These are phyloP conservation scores for Tetradesmus obliquus DNA, from an alignment of 139 green algal genomes.

Conservation along the genomic window DNA sequence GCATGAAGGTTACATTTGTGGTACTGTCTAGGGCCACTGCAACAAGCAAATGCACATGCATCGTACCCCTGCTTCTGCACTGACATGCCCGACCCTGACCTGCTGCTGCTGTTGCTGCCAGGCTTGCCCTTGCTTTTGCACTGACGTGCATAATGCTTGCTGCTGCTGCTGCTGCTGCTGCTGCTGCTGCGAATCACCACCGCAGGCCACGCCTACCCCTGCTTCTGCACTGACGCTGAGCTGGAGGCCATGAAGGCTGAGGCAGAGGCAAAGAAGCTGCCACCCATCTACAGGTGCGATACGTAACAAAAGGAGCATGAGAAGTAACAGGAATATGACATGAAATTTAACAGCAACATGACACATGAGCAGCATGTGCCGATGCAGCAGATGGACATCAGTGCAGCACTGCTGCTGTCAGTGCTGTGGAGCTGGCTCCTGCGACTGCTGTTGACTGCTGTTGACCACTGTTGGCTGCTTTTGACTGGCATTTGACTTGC, in stretches of 20 bases:
- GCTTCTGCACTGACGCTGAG: slow-evolving; percentile 99
- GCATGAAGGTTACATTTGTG: neutral
- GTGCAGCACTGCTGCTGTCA: neutral
- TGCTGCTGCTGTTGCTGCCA: too few species aligned
- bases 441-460: neutral
- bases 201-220: slow-evolving; percentile 91
- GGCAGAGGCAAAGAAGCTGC: slow-evolving; percentile 93
- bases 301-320: neutral
- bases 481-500: neutral
- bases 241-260: slow-evolving; percentile 89
- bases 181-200: neutral
- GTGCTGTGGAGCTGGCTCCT: neutral
- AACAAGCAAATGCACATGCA: too few species aligned
- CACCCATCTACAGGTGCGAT: slow-evolving; percentile 90
- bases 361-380: neutral
- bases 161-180: neutral
- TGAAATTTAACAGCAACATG: neutral
- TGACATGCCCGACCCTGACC: neutral
- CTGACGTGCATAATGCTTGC: neutral
- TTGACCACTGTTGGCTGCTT: neutral
- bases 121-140: too few species aligned
- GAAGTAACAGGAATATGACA: neutral
- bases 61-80: too few species aligned
- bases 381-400: neutral
- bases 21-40: too few species aligned